phyloP scores from a whole-genome alignment of 257 asterid genomes.

The Ophiorrhiza pumila region DNA sequence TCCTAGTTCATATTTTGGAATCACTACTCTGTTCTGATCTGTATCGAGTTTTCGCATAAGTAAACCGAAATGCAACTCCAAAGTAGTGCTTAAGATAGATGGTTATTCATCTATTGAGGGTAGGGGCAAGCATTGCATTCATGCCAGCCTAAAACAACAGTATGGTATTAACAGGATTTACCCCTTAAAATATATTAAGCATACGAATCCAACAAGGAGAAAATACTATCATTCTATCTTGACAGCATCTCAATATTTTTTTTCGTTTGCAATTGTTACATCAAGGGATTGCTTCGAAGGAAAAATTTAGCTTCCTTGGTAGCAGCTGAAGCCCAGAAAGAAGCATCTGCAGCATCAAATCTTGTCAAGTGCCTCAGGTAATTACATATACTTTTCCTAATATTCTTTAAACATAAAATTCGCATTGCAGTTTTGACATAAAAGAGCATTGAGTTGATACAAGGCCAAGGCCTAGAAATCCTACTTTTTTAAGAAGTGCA shows the following conservation, averaged over 20 bases:
- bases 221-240: not conserved
- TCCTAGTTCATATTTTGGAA: not conserved
- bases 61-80: not conserved
- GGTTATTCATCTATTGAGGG: not conserved
- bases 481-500: not conserved
- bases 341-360: constrained; percentile 67
- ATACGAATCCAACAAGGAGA: not conserved
- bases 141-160: too few relatives aligned
- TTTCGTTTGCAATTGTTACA: constrained; percentile 7
- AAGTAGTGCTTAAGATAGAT: too few relatives aligned
- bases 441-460: not conserved
- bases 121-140: too few relatives aligned
- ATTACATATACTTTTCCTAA: not conserved
- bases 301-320: constrained; percentile 64
- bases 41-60: not conserved
- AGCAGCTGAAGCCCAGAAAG: constrained; percentile 80
- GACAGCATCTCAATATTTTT: not conserved
- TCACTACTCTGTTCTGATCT: not conserved
- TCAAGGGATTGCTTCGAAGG: constrained; percentile 65
- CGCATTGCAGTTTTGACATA: not conserved
- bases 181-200: not conserved
- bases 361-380: constrained; percentile 78
- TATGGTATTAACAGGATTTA: not conserved
- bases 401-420: too few relatives aligned
- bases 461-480: constrained; percentile 1